These are phyloP conservation scores for Meredithiella fracta DNA, from an alignment of 2,329 filamentous ascomycete species.

Conservation along the genomic window DNA sequence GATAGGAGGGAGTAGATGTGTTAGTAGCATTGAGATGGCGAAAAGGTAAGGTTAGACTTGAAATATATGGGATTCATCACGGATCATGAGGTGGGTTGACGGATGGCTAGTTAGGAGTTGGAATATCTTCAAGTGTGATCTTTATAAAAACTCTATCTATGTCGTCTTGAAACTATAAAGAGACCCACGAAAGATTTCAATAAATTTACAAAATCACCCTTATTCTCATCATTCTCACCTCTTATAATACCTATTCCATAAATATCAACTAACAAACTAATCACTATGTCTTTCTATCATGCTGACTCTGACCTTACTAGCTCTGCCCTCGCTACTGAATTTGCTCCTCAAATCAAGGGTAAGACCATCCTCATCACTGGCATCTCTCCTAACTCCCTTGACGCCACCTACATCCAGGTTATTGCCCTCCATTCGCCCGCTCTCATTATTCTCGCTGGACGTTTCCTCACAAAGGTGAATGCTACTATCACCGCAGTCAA, in stretches of 20 bases:
- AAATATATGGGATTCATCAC: too few species aligned
- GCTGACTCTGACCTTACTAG: background rate
- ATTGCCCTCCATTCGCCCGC: constrained; percentile 26
- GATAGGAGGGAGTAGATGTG: too few species aligned
- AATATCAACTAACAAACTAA: background rate
- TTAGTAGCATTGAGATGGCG: too few species aligned
- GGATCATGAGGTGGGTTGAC: too few species aligned
- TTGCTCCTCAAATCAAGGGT: constrained; percentile 5
- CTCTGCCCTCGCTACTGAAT: background rate
- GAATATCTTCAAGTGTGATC: too few species aligned
- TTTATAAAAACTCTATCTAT: too few species aligned
- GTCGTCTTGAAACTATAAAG: too few species aligned
- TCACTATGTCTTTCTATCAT: constrained; percentile 1
- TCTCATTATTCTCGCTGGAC: constrained; percentile 9
- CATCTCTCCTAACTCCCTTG: constrained; percentile 24
- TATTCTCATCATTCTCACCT: too few species aligned
- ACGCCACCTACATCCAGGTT: constrained; percentile 22
- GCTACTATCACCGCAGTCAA: constrained; percentile 13
- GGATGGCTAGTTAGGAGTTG: too few species aligned
- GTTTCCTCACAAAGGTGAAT: background rate
- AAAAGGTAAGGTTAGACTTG: too few species aligned
- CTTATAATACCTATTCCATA: background rate
- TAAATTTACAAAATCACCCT: too few species aligned
- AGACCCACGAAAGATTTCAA: too few species aligned
- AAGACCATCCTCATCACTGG: constrained; percentile 25